Conservation (phyloP, 495 filamentous ascomycete species). For the Neurospora discreta region DNA sequence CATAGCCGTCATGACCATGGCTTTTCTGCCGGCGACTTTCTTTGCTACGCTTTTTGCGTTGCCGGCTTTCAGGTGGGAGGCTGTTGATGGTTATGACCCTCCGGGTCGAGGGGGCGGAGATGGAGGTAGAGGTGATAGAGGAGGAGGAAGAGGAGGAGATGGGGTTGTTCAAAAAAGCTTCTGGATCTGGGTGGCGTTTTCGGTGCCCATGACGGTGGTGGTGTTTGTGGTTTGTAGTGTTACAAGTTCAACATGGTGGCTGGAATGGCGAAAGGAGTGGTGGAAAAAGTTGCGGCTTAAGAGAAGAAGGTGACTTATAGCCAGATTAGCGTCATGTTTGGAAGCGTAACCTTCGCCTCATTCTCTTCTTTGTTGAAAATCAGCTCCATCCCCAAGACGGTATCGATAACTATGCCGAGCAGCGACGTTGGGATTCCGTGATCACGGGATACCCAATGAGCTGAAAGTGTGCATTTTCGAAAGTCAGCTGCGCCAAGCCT, state of each 20-base stretch:
- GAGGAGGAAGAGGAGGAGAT: not conserved
- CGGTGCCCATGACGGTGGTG: not conserved
- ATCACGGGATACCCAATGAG: not conserved
- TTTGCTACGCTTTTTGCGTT: constrained; percentile 27
- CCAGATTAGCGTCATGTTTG: not conserved
- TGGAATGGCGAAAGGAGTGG: not conserved
- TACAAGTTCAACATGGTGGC: not conserved
- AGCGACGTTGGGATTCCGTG: not conserved
- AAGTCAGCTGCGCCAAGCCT: not conserved
- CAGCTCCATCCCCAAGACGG: not conserved
- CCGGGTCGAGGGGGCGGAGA: not conserved
- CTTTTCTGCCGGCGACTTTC: constrained; percentile 4
- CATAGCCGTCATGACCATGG: constrained; percentile 6
- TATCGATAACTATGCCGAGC: not conserved
- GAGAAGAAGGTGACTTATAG: not conserved
- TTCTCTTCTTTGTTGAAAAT: not conserved
- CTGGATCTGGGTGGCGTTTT: constrained; percentile 28
- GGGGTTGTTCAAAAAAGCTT: constrained; percentile 18
- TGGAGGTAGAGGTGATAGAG: not conserved
- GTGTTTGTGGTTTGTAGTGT: not conserved
- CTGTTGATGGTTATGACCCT: not conserved
- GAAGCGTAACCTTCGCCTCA: not conserved
- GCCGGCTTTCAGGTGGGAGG: constrained; percentile 23
- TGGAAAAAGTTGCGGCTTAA: not conserved
- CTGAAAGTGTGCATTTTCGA: not conserved